Evolutionary conservation across 2,329 filamentous ascomycete genomes (phyloP).

Genomic region (Tetracladium maxilliforme): DNA sequence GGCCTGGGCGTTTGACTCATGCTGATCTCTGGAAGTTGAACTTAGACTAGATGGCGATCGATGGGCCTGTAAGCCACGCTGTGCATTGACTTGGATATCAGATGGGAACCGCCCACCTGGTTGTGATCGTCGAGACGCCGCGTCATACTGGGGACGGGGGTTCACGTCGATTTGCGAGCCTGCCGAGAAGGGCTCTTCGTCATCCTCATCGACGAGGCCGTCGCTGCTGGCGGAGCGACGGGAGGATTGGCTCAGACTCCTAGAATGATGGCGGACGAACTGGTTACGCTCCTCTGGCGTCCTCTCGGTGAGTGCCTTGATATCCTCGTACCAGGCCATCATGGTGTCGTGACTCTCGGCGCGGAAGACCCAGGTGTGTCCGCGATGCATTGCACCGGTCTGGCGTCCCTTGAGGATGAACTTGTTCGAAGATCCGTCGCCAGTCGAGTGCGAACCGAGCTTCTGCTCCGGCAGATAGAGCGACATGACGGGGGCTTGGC

Average conservation of each 20-base stretch:
- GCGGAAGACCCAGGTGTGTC: slow-evolving; percentile 58
- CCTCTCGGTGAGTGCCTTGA: slow-evolving; percentile 78
- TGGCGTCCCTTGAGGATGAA: slow-evolving; percentile 96
- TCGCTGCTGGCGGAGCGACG: slow-evolving; percentile 53
- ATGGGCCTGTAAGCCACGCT: slow-evolving; percentile 67
- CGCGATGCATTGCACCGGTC: slow-evolving; percentile 80
- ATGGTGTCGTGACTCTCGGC: slow-evolving; percentile 77
- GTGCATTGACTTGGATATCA: slow-evolving; percentile 69
- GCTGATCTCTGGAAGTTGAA: slow-evolving; percentile 37
- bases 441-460: slow-evolving; percentile 76
- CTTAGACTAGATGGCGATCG: slow-evolving; percentile 71
- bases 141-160: slow-evolving; percentile 32
- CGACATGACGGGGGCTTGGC: slow-evolving; percentile 87
- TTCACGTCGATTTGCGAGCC: slow-evolving; percentile 39
- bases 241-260: slow-evolving; percentile 58
- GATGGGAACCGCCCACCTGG: slow-evolving; percentile 95
- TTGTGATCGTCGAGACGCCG: slow-evolving; percentile 53
- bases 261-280: slow-evolving; percentile 70
- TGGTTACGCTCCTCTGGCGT: slow-evolving; percentile 76
- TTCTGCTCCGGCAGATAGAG: slow-evolving; percentile 91
- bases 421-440: slow-evolving; percentile 80
- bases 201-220: slow-evolving; percentile 61
- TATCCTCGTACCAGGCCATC: slow-evolving; percentile 93
- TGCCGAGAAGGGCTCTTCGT: slow-evolving; percentile 47
- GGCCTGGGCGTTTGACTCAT: slow-evolving; percentile 33